Evolutionary conservation across 179 eudicot genomes (phyloP).

Genomic region (Silene coronaria): DNA sequence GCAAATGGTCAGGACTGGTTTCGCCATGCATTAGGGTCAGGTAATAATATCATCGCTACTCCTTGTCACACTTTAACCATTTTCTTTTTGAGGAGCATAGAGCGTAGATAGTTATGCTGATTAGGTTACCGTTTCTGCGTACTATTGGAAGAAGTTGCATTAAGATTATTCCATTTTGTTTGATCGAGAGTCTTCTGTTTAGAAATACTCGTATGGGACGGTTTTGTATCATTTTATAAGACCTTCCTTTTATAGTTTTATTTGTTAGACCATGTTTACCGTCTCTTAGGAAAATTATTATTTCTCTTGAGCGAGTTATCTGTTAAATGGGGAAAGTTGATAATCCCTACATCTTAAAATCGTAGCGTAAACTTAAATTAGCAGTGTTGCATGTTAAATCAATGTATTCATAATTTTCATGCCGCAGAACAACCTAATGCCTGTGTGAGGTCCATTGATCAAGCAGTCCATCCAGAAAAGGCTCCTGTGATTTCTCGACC

Average conservation of each 20-base stretch:
- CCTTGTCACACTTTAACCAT: background rate
- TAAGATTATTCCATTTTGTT: too few species aligned
- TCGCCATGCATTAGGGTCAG: conserved; percentile 44
- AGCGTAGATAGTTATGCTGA: too few species aligned
- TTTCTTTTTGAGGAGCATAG: too few species aligned
- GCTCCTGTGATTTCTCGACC: conserved; percentile 32
- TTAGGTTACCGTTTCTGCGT: too few species aligned
- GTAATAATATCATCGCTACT: conserved; percentile 25
- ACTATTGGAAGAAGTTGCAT: too few species aligned
- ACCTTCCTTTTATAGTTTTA: too few species aligned
- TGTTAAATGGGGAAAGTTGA: background rate
- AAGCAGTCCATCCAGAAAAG: conserved; percentile 37
- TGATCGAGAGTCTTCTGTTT: too few species aligned
- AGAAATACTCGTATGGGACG: too few species aligned
- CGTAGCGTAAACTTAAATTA: background rate
- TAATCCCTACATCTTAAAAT: background rate
- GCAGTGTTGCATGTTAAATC: conserved; percentile 1
- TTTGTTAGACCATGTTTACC: too few species aligned
- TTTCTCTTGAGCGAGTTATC: background rate
- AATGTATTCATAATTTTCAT: conserved; percentile 11
- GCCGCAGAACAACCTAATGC: conserved; percentile 42
- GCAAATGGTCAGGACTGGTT: conserved; percentile 40
- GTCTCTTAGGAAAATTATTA: too few species aligned
- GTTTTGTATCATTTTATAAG: too few species aligned
- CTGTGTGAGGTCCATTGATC: conserved; percentile 29